Percentiles rank a stretch among this genome's conserved stretches.
Evolutionary conservation across 2,329 filamentous ascomycete species (phyloP).

Genomic region (Colletotrichum viniferum): DNA sequence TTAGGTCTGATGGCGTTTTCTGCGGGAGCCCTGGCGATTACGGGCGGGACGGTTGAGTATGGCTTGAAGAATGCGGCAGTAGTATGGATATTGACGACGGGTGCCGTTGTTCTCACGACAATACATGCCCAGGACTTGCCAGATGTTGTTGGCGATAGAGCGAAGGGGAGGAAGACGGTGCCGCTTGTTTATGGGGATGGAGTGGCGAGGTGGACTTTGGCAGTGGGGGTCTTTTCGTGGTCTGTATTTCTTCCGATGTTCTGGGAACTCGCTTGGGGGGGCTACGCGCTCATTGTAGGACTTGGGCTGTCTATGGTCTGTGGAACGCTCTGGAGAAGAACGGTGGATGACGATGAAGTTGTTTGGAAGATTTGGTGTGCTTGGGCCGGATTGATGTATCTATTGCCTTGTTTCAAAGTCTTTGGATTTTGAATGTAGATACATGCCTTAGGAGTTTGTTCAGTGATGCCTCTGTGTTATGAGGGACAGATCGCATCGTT

Average conservation of each 20-base stretch:
- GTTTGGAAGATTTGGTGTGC: background rate
- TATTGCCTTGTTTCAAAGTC: background rate
- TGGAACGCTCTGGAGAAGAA: background rate
- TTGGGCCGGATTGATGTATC: background rate
- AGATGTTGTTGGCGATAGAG: background rate
- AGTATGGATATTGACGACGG: background rate
- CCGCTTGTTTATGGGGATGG: background rate
- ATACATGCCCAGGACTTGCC: background rate
- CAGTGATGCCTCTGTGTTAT: too few species aligned
- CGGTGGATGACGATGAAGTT: background rate
- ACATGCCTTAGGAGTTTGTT: too few species aligned
- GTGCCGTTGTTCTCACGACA: background rate
- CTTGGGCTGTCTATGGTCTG: background rate
- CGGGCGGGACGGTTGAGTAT: background rate
- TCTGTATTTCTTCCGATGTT: background rate
- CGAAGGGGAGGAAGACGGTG: background rate
- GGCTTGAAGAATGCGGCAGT: background rate
- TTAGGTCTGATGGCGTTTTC: background rate
- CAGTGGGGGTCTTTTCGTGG: background rate
- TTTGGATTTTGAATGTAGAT: fast-evolving
- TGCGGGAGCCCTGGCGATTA: background rate
- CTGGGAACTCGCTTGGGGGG: background rate
- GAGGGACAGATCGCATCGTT: too few species aligned
- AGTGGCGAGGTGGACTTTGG: background rate
- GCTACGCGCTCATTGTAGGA: background rate